A percentile compares a stretch with the other conserved stretches of the same genome.
These are phyloP conservation scores for Exophiala xenobiotica DNA, from an alignment of 2,329 filamentous ascomycete species.

Conservation along the genomic window DNA sequence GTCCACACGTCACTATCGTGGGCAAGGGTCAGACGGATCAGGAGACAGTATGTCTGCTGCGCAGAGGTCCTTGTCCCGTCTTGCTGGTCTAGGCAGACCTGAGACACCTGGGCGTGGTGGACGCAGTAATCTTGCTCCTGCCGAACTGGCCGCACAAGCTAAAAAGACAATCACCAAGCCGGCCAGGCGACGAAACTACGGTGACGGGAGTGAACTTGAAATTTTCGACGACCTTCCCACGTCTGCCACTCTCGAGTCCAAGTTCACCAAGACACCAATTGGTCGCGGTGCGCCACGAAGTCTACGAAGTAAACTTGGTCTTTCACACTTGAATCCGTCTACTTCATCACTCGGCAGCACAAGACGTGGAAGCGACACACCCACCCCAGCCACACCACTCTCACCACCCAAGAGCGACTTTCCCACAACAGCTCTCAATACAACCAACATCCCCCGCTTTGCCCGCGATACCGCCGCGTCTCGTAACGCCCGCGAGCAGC, in stretches of 20 bases:
- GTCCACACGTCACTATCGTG: conserved; percentile 66
- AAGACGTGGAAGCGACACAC: conserved; percentile 37
- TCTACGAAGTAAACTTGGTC: conserved; percentile 52
- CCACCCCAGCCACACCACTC: conserved; percentile 59
- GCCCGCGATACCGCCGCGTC: conserved; percentile 66
- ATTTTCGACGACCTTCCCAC: conserved; percentile 93
- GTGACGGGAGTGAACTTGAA: conserved; percentile 89
- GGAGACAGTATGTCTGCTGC: conserved; percentile 47
- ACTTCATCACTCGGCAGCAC: conserved; percentile 30
- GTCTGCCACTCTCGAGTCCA: conserved; percentile 75
- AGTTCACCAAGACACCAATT: conserved; percentile 76
- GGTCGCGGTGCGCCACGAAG: conserved; percentile 67
- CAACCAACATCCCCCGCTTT: conserved; percentile 53
- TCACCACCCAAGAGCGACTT: conserved; percentile 52
- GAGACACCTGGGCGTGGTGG: conserved; percentile 50
- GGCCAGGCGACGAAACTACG: conserved; percentile 70
- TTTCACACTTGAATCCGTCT: conserved; percentile 36
- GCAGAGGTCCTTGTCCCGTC: conserved; percentile 43
- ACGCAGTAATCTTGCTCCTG: conserved; percentile 48
- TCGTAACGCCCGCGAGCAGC: conserved; percentile 63
- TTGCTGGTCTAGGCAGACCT: conserved; percentile 43
- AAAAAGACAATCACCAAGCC: conserved; percentile 76
- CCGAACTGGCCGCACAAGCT: conserved; percentile 53
- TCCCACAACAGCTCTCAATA: conserved; percentile 37
- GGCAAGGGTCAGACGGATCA: conserved; percentile 76